phyloP scores from a whole-genome alignment of 805 yeast genomes.

The Candida arabinofermentans region DNA sequence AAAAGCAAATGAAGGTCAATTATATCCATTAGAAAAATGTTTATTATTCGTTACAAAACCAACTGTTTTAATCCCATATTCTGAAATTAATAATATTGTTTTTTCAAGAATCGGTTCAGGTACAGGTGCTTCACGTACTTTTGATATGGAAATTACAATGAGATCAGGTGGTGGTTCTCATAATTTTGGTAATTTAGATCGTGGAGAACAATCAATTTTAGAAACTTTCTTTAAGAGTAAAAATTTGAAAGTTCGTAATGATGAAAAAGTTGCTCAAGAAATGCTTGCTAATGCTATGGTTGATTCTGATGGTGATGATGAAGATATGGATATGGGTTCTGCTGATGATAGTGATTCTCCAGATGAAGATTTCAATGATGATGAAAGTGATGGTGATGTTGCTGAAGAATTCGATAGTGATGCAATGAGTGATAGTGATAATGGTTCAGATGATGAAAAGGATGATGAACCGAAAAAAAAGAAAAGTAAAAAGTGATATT shows the following conservation, averaged over 20 bases:
- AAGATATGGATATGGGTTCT: slow-evolving; percentile 57
- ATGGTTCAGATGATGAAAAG: slow-evolving; percentile 21
- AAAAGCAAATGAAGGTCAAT: slow-evolving; percentile 92
- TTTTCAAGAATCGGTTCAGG: slow-evolving; percentile 88
- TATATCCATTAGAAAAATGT: slow-evolving; percentile 90
- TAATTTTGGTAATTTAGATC: slow-evolving; percentile 81
- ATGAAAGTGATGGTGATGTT: slow-evolving; percentile 39
- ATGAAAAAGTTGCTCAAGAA: slow-evolving; percentile 82
- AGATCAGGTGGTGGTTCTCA: slow-evolving; percentile 66
- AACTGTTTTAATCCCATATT: slow-evolving; percentile 82
- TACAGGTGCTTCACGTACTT: slow-evolving; percentile 76
- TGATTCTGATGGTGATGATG: slow-evolving; percentile 55
- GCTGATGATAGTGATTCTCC: slow-evolving; percentile 77
- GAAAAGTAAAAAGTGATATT: slow-evolving; percentile 20
- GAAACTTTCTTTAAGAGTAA: slow-evolving; percentile 75
- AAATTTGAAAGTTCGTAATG: slow-evolving; percentile 79
- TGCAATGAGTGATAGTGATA: slow-evolving; percentile 31
- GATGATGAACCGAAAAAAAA: slow-evolving; percentile 26
- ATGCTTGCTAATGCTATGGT: slow-evolving; percentile 74
- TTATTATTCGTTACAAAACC: slow-evolving; percentile 91
- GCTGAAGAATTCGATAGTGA: slow-evolving; percentile 86
- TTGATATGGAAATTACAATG: slow-evolving; percentile 79
- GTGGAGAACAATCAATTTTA: slow-evolving; percentile 81
- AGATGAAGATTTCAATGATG: slow-evolving; percentile 84
- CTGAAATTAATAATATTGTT: slow-evolving; percentile 71